Base-by-base conservation (phyloP, 345 rosid species). In the Ceriops zippeliana region DNA sequence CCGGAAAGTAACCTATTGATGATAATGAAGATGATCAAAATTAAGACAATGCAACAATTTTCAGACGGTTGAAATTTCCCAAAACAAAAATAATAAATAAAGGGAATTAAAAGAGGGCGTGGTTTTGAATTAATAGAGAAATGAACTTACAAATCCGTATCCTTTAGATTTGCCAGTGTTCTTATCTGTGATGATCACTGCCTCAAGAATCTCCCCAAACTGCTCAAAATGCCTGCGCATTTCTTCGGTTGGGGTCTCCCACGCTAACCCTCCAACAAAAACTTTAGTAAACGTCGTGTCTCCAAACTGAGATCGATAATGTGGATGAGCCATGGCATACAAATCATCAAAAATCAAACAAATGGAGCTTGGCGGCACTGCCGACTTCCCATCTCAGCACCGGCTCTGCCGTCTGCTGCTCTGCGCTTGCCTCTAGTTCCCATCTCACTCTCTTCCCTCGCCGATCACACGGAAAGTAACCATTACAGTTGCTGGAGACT, bases 161-260 rank as follows among this genome's bases (percentile, higher is more conserved):
- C 98, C 98, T 81, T 93, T 93, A 52, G 98, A 93, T 80, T 93
- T 93, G 13, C 86, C 96, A 5, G 98, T 87, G 69, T 74, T 81
- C 77, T 87, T 90, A 57, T 93, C 98, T 15, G 79, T 74, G 70
- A 93, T 93, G 71, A 93, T 85, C 75, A 90, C 98, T 49, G 98
- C 97, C 83, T 93, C 98, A 38, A 93, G 96, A 84, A 90, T 93
- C 63, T 93, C 96, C 5, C 98, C 98, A 58, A 93, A 93, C 79
- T 85, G 96, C 66, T 90, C 90, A 53, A 93, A 93, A 80, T 90
- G 85, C 60, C 78, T 79, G 21, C 87, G 89, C 97, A 93, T 84
- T 73, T 89, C 92, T 32, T 87, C 90, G 6, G 97, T 84, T 0
- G 89, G 97, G 31, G 98, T 90, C 84, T 93, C 98, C 98, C 98